Evolutionary conservation across 306 rosid species (phyloP).

Genomic region (Castanopsis chinensis): DNA sequence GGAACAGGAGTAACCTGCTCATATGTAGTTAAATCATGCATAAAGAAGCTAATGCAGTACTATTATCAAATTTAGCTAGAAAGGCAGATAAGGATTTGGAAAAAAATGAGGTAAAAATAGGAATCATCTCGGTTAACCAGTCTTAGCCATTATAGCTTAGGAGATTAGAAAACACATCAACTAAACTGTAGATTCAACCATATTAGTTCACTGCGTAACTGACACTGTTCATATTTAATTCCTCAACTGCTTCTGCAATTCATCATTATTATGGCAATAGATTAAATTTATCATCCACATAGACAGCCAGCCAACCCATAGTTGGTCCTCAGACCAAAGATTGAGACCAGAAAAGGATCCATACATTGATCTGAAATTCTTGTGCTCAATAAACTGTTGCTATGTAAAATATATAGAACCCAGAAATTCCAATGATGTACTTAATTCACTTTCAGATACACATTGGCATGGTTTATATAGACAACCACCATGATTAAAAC

Average conservation of each 20-base stretch:
- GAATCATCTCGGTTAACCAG: slow-evolving; percentile 11
- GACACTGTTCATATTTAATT: background rate
- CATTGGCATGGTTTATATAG: background rate
- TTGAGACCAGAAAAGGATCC: background rate
- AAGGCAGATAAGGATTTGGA: background rate
- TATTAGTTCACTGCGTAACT: background rate
- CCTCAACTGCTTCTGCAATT: background rate
- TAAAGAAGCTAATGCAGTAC: background rate
- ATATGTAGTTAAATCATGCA: slow-evolving; percentile 25
- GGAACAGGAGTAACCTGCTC: slow-evolving; percentile 54
- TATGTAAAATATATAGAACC: background rate
- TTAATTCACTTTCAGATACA: background rate
- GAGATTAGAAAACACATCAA: slow-evolving; percentile 2
- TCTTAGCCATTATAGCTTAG: slow-evolving; percentile 8
- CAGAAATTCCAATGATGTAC: background rate
- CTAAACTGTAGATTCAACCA: background rate
- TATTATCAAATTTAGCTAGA: slow-evolving; percentile 12
- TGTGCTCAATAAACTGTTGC: background rate
- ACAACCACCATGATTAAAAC: background rate
- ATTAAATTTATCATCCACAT: background rate
- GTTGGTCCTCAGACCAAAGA: background rate
- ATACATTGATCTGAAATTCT: background rate
- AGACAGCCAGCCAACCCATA: background rate
- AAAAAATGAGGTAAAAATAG: background rate
- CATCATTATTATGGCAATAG: background rate